Evolutionary conservation across 495 filamentous ascomycete species (phyloP).

Genomic region (Glutinoglossum americanum): DNA sequence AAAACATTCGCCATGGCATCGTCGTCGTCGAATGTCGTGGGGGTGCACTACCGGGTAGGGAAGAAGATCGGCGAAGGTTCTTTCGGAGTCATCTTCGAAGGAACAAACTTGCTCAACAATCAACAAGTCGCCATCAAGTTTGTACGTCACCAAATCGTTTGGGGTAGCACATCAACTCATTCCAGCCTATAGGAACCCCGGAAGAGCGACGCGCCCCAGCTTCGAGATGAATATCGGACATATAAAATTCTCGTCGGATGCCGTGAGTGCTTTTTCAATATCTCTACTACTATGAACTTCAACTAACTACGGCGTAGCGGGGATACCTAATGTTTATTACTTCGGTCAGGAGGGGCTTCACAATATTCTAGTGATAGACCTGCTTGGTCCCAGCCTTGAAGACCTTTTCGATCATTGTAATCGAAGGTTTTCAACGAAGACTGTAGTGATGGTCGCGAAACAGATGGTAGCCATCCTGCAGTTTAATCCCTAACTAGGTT

Average conservation of each 20-base stretch:
- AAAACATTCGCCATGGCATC: constrained; percentile 44
- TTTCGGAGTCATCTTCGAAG: constrained; percentile 98
- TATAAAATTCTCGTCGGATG: constrained; percentile 99
- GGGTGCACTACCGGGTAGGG: constrained; percentile 94
- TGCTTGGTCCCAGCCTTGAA: constrained; percentile 87
- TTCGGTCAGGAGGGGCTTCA: constrained; percentile 97
- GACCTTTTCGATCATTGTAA: constrained; percentile 98
- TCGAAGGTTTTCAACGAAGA: constrained; percentile 87
- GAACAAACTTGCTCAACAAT: constrained; percentile 95
- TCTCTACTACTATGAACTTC: background rate
- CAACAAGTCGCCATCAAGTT: constrained; percentile 99
- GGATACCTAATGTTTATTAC: constrained; percentile 99
- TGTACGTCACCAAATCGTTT: constrained; percentile 33
- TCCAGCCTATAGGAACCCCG: constrained; percentile 54
- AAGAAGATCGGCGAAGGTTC: constrained; percentile 99
- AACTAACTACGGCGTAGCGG: constrained; percentile 34
- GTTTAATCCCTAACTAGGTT: background rate
- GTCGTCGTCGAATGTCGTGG: constrained; percentile 92
- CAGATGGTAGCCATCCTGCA: constrained; percentile 56
- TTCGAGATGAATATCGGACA: constrained; percentile 96
- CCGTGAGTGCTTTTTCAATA: constrained; percentile 41
- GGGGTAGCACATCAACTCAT: background rate
- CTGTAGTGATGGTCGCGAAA: constrained; percentile 97
- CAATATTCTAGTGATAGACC: constrained; percentile 97
- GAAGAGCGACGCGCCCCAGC: constrained; percentile 94